Base-by-base conservation (phyloP, 352 stramenopile genomes). In the Sclerospora graminicola region DNA sequence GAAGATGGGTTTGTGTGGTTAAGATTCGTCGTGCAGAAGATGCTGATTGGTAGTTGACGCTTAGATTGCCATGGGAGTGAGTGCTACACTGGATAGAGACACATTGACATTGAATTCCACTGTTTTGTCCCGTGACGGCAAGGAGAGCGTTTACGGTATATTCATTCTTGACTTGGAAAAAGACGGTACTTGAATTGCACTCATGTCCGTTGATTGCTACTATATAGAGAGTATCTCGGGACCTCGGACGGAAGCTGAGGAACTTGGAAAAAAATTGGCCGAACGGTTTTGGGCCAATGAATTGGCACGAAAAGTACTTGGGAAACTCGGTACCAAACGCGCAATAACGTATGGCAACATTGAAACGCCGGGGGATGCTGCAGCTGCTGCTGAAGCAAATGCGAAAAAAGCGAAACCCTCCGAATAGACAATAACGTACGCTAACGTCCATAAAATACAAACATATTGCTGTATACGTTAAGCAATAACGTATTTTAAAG, bases 21-120 rank as follows among this genome's bases (percentile, higher is more conserved):
- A 26, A 8, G 15, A 14, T 8, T 45, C 39, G 16, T n/a, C 2
- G 11, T n/a, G 7, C 4, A 16, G 1, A 33, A 8, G n/a, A 24
- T 45, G 47, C 34, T 65, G 29, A 54, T 27, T 3, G 21, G 3
- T 6, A 26, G 3, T 26, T 26, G 16, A 7, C 16, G 2, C 29
- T 35, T 34, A 84, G 75, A 89, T 90, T 29, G 72, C 79, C 14
- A 90, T 90, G 79, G 79, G 75, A 8, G 79, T 90, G 39, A 80
- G 82, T 52, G 69, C 79, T 29, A 80, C 60, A 7, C 48, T 90
- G 14, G 59, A 84, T 11, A 57, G 51, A 19, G 73, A 87, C 33
- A 76, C 43, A 28, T 59, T 90, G 8, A 88, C 68, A 18, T 57
- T 90, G 14, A 83, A 70, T 15, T 64, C 75, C 20, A 85, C 68